Conservation (phyloP, 176 grass and related monocot genomes). For the Hordeum marinum region DNA sequence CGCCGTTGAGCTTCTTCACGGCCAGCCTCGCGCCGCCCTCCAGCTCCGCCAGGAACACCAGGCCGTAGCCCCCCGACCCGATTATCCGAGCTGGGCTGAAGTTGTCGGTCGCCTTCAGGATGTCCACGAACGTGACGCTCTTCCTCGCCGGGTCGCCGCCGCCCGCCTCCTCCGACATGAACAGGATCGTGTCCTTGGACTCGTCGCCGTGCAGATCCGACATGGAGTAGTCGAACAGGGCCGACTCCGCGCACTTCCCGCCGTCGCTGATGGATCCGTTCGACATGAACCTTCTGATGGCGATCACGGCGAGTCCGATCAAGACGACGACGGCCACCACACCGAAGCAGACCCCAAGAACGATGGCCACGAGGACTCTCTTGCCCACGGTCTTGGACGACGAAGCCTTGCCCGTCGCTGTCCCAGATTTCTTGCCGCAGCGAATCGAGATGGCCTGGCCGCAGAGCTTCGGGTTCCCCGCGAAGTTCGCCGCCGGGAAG, state of each 20-base stretch:
- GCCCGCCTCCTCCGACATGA: slow-evolving; percentile 16
- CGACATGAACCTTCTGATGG: neutral
- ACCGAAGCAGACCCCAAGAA: slow-evolving; percentile 34
- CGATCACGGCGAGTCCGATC: slow-evolving; percentile 18
- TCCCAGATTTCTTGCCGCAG: neutral
- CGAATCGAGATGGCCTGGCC: neutral
- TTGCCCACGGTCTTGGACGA: neutral
- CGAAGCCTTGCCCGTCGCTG: neutral
- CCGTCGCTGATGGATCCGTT: slow-evolving; percentile 1
- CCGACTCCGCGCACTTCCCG: neutral
- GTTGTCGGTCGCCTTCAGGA: slow-evolving; percentile 46
- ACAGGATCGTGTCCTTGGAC: slow-evolving; percentile 13
- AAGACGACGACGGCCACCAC: neutral
- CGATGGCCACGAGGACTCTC: slow-evolving; percentile 4
- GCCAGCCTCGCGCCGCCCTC: slow-evolving; percentile 35
- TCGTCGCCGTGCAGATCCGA: slow-evolving; percentile 18
- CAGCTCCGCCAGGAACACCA: slow-evolving; percentile 48
- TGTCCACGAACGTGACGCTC: slow-evolving; percentile 28
- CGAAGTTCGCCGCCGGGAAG: slow-evolving; percentile 30
- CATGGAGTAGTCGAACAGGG: slow-evolving; percentile 31
- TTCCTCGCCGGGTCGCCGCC: neutral
- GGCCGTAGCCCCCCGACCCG: slow-evolving; percentile 38
- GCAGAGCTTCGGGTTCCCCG: slow-evolving; percentile 41
- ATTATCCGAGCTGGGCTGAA: slow-evolving; percentile 35
- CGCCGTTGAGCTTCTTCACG: slow-evolving; percentile 57